Base-by-base conservation (phyloP, 129 eudicot species). In the Flaveria sonorensis region DNA sequence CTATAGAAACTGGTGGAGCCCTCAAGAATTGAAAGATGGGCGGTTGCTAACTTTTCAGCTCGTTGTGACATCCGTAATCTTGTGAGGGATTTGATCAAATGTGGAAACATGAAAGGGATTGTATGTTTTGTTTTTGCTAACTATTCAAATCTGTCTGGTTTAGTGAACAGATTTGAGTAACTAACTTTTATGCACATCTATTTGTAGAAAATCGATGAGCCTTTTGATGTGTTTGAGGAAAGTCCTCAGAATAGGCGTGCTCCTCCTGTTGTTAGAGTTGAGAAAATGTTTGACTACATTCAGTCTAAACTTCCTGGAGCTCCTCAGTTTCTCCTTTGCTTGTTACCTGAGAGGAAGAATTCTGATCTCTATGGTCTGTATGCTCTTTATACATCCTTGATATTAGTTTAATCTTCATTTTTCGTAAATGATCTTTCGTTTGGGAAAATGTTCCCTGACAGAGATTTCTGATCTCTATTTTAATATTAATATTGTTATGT, bases 231-330 rank as follows among this genome's bases (percentile, higher is more conserved):
- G 6, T 84, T 93, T 46, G 95, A 93, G 67, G 98, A 93, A 78
- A 88, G 72, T 70, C 92, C 89, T 20, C 90, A 88, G 62, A 23
- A 68, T 63, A 85, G 90, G 73, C 80, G 92, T 68, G 93, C 93
- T n/a, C 96, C 96, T 23, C 96, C 98, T 59, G 82, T 81, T 68
- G 91, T 90, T 7, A 80, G 98, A 39, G 98, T 93, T 10, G 98
- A 93, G 26, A 93, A 83, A 62, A 86, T 93, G 98, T 90, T 88
- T 83, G 92, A 90, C 19, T 76, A 52, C 4, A 56, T 92, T 2
- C 86, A 82, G 56, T 83, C 92, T 0, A 90, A 85, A 57, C 90
- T 93, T 59, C 90, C 87, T 21, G 92, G 92, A 0, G 88, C 98
- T 57, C 98, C 98, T 1, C 85, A 86, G 77, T 90, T 92, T 79